These are phyloP conservation scores for Suillus americanus DNA, from an alignment of 768 basidiomycete species.

Conservation along the genomic window DNA sequence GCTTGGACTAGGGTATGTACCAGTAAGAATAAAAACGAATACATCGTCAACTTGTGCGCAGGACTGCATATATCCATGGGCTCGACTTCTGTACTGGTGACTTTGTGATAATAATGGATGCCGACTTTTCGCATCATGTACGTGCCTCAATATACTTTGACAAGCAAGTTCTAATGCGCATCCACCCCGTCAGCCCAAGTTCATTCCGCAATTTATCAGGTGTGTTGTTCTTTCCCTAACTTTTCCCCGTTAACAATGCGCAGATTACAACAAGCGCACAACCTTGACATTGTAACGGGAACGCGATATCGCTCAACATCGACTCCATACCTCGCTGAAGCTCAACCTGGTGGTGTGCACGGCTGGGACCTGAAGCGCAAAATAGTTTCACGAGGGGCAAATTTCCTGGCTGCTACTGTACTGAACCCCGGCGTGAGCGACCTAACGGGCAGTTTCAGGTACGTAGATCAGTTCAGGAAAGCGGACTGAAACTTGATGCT, in stretches of 20 bases:
- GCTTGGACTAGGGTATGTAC: slow-evolving; percentile 78
- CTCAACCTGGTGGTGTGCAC: slow-evolving; percentile 81
- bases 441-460: slow-evolving; percentile 90
- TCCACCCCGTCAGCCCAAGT: slow-evolving; percentile 70
- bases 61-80: slow-evolving; percentile 92
- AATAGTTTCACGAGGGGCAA: slow-evolving; percentile 84
- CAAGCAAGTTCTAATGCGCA: background rate
- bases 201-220: slow-evolving; percentile 92
- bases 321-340: slow-evolving; percentile 53
- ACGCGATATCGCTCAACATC: slow-evolving; percentile 77
- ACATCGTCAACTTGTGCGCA: slow-evolving; percentile 29
- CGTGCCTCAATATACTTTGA: slow-evolving; percentile 24
- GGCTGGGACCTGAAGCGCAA: slow-evolving; percentile 94
- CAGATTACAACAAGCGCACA: slow-evolving; percentile 81
- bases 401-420: slow-evolving; percentile 86
- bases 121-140: slow-evolving; percentile 95
- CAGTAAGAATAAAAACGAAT: background rate
- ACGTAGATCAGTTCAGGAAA: slow-evolving; percentile 20
- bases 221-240: slow-evolving; percentile 25
- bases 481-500: slow-evolving; percentile 4
- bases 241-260: background rate
- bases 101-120: slow-evolving; percentile 97
- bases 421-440: slow-evolving; percentile 86
- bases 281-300: slow-evolving; percentile 91
- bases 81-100: slow-evolving; percentile 87